phyloP scores from a whole-genome alignment of 345 rosid species.

The Citrus trifoliata region DNA sequence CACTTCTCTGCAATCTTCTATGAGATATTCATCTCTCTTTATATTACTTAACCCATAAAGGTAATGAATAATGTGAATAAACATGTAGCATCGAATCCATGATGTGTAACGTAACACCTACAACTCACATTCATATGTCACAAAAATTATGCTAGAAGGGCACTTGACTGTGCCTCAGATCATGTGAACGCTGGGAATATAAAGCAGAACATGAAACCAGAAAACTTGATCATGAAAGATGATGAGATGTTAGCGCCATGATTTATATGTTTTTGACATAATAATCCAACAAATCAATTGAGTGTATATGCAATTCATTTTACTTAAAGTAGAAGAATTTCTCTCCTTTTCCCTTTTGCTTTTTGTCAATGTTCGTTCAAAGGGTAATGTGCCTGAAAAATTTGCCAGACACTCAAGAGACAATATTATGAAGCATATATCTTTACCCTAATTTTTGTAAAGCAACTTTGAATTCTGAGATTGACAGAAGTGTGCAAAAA shows the following conservation, averaged over 20 bases:
- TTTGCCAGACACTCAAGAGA: conserved; percentile 10
- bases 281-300: background rate
- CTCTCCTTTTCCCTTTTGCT: background rate
- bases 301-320: background rate
- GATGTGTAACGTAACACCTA: too few species aligned
- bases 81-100: too few species aligned
- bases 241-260: background rate
- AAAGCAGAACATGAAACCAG: background rate
- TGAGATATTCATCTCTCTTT: background rate
- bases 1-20: background rate
- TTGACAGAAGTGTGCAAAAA: background rate
- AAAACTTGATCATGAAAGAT: background rate
- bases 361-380: background rate
- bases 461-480: conserved; percentile 2
- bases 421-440: conserved; percentile 5
- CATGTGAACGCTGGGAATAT: background rate
- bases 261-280: too few species aligned
- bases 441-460: conserved; percentile 3
- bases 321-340: background rate
- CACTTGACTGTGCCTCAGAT: too few species aligned
- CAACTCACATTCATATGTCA: background rate
- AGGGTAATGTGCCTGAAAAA: background rate
- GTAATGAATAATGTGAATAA: too few species aligned
- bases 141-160: background rate
- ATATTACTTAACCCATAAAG: background rate